These are phyloP conservation scores for Goffeauzyma gilvescens DNA, from an alignment of 768 basidiomycete species.

Conservation along the genomic window DNA sequence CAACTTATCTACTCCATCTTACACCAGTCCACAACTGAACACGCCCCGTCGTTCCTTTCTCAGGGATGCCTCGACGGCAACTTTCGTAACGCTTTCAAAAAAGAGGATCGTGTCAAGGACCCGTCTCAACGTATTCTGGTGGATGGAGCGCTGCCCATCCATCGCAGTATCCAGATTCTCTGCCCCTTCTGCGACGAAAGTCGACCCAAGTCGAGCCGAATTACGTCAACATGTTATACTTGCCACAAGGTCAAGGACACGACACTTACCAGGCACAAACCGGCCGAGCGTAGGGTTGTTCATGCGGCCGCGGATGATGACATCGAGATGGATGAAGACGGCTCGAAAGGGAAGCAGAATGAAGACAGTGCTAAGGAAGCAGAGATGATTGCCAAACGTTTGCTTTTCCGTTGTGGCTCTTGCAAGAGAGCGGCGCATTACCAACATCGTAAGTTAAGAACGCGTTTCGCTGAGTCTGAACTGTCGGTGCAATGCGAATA, in stretches of 20 bases:
- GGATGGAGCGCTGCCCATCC: too few species aligned
- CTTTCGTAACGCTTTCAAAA: constrained; percentile 1
- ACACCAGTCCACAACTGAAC: not conserved
- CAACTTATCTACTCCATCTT: not conserved
- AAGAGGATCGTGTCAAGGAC: constrained; percentile 1
- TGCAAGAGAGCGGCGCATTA: constrained; percentile 77
- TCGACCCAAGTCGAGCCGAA: not conserved
- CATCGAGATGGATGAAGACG: constrained; percentile 4
- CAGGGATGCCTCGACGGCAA: constrained; percentile 2
- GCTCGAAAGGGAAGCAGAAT: not conserved
- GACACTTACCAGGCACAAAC: not conserved
- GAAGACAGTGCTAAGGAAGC: constrained; percentile 10
- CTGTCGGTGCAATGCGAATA: constrained; percentile 19
- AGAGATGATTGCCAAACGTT: not conserved
- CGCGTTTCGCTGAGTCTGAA: not conserved
- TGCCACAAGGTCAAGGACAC: not conserved
- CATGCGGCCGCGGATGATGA: not conserved
- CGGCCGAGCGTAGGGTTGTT: not conserved
- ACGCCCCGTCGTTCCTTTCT: not conserved
- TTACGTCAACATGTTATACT: not conserved
- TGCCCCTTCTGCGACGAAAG: not conserved
- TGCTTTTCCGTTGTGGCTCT: constrained; percentile 62
- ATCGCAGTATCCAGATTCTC: too few species aligned
- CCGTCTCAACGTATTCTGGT: not conserved
- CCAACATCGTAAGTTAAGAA: constrained; percentile 36